phyloP scores from a whole-genome alignment of 1,284 basidiomycete species.

The Nidula niveotomentosa region DNA sequence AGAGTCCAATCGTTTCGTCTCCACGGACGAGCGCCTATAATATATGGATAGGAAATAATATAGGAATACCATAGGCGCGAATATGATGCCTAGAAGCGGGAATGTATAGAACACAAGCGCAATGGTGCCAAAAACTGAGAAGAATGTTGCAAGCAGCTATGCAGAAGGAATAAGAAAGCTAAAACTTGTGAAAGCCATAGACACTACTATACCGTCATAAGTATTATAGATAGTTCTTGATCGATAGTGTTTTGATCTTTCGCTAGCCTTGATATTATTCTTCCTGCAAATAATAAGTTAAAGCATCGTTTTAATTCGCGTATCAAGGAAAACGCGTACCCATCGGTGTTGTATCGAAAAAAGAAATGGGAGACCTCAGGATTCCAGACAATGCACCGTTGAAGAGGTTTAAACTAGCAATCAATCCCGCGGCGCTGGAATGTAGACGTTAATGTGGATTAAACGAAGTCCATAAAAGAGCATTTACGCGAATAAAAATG shows the following conservation, averaged over 20 bases:
- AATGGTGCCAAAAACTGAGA: slow-evolving; percentile 51
- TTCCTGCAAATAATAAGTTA: slow-evolving; percentile 33
- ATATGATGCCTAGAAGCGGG: slow-evolving; percentile 61
- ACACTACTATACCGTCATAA: slow-evolving; percentile 28
- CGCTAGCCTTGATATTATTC: slow-evolving; percentile 58
- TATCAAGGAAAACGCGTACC: slow-evolving; percentile 38
- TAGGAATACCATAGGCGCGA: slow-evolving; percentile 47
- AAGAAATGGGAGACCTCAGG: slow-evolving; percentile 67
- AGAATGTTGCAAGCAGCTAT: slow-evolving; percentile 46
- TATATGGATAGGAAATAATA: slow-evolving; percentile 50
- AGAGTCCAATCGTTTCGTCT: slow-evolving; percentile 72
- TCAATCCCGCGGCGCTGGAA: slow-evolving; percentile 52
- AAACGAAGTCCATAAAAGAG: neutral
- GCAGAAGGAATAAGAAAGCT: neutral
- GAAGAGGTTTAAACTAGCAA: slow-evolving; percentile 64
- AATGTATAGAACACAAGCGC: slow-evolving; percentile 65
- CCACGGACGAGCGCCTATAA: slow-evolving; percentile 58
- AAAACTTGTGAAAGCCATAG: neutral
- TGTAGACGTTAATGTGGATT: neutral
- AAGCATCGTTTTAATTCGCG: neutral
- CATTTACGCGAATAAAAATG: slow-evolving; percentile 49
- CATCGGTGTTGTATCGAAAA: slow-evolving; percentile 84
- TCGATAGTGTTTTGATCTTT: slow-evolving; percentile 68
- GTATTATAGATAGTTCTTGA: slow-evolving; percentile 41
- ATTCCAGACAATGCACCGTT: slow-evolving; percentile 54